Evolutionary conservation across 169 alveolate genomes (phyloP).

Genomic region (Cryptosporidium ubiquitum): DNA sequence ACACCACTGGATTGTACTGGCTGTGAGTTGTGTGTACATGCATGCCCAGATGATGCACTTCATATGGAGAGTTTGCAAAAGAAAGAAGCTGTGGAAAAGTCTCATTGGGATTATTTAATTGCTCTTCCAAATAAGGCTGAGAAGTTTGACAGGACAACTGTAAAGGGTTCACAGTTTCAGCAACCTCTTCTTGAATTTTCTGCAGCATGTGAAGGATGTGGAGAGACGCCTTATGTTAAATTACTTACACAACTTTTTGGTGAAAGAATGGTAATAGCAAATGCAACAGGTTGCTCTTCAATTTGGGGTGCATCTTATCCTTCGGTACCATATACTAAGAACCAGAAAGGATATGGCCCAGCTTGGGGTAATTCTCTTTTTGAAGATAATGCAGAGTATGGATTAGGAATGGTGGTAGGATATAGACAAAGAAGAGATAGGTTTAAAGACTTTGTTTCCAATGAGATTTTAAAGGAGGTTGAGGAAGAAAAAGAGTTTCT

Average conservation of each 20-base stretch:
- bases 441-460: slow-evolving; percentile 36
- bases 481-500: not conserved
- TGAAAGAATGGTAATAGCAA: slow-evolving; percentile 80
- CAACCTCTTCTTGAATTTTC: slow-evolving; percentile 81
- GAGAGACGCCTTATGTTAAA: slow-evolving; percentile 83
- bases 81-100: slow-evolving; percentile 62
- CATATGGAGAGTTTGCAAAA: slow-evolving; percentile 74
- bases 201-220: slow-evolving; percentile 84
- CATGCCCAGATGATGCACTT: slow-evolving; percentile 82
- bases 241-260: slow-evolving; percentile 80
- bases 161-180: slow-evolving; percentile 81
- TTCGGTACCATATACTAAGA: slow-evolving; percentile 76
- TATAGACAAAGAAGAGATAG: slow-evolving; percentile 47
- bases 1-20: slow-evolving; percentile 82
- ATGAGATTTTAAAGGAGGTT: slow-evolving; percentile 9
- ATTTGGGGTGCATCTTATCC: slow-evolving; percentile 83
- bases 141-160: slow-evolving; percentile 77
- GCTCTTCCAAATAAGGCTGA: slow-evolving; percentile 76
- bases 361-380: slow-evolving; percentile 83
- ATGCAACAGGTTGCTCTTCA: slow-evolving; percentile 83
- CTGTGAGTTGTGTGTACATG: slow-evolving; percentile 81
- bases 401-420: slow-evolving; percentile 80
- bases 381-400: slow-evolving; percentile 84
- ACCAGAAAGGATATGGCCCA: slow-evolving; percentile 80
- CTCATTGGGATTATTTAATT: slow-evolving; percentile 77